These are phyloP conservation scores for Kurtzmaniella fragi DNA, from an alignment of 805 yeast species.

Conservation along the genomic window DNA sequence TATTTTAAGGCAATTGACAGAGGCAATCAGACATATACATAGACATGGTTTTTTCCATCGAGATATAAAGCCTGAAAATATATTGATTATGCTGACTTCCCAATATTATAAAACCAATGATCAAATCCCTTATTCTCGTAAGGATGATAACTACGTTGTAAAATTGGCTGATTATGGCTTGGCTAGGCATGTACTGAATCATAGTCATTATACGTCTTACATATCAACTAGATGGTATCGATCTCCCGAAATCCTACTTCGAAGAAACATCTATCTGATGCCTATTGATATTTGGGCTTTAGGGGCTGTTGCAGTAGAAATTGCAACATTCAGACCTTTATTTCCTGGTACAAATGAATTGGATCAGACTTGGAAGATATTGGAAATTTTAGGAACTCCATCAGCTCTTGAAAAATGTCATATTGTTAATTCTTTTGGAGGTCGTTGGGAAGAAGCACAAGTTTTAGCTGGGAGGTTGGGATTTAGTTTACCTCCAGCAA, in stretches of 20 bases:
- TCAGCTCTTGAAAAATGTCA: conserved; percentile 16
- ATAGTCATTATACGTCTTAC: conserved; percentile 62
- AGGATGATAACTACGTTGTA: conserved; percentile 48
- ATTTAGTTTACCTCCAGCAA: conserved; percentile 49
- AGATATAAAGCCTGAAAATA: conserved; percentile 92
- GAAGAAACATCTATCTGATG: conserved; percentile 56
- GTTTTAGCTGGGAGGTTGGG: conserved; percentile 50
- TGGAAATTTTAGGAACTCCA: conserved; percentile 75
- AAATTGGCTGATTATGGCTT: conserved; percentile 80
- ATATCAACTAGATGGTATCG: conserved; percentile 86
- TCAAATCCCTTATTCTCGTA: conserved; percentile 35
- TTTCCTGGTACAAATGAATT: conserved; percentile 79
- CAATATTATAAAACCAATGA: conserved; percentile 45
- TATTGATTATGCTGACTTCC: conserved; percentile 58
- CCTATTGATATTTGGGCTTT: conserved; percentile 87
- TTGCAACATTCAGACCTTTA: conserved; percentile 67
- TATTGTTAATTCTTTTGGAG: conserved; percentile 50
- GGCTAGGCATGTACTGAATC: conserved; percentile 55
- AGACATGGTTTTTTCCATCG: conserved; percentile 67
- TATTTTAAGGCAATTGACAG: conserved; percentile 63
- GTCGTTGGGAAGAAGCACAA: conserved; percentile 66
- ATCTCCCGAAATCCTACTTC: conserved; percentile 71
- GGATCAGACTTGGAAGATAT: conserved; percentile 71
- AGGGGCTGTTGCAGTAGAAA: conserved; percentile 72
- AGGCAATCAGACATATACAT: conserved; percentile 83